Base-by-base conservation (phyloP, 352 stramenopile species). In the Globisporangium perplexum region DNA sequence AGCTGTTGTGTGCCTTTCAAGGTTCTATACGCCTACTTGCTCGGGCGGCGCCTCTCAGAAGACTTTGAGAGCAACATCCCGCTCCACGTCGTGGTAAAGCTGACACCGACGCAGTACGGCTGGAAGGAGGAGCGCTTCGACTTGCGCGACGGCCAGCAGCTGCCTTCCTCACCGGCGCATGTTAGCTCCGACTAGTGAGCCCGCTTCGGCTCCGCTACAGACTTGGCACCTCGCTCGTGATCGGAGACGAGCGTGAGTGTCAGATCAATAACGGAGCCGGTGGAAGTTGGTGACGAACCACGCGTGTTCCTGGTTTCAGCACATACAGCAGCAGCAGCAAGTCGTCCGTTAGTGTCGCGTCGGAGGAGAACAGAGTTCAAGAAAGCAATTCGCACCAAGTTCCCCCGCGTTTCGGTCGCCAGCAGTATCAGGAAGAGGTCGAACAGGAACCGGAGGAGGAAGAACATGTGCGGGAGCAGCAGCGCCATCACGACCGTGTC, bases 281-380 rank as follows among this genome's bases (percentile, higher is more conserved):
- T 85, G 77, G 53, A 88, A 88, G 33, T 65, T 83, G 47, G 69
- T 83, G 41, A 86, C 60, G 55, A 88, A 85, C 75, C 75, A 88
- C 43, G 68, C 45, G 22, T 77, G 66, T 8, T 72, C 68, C 77
- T 88, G 53, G 8, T 47, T 35, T 20, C 24, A 5, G 8, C 14
- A 28, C 47, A 22, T 23, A 18, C 15, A 48, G 23, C 6, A 18
- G 11, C 26, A 42, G 24, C 23, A 57, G 31, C 24, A 33, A 2
- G 18, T 18, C 22, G 22, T 45, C 30, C 35, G 33, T 28, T 22
- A 58, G n/a, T 31, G 23, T 47, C 24, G 15, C 24, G 23, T 11
- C 8, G 6, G 43, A 20, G 11, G 8, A 20, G 14, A 36, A 50
- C 20, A 28, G 28, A 1, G 15, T 39, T 24, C 4, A 35, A 28